Conservation (phyloP, 768 basidiomycete genomes). For the Lentinula boryana region DNA sequence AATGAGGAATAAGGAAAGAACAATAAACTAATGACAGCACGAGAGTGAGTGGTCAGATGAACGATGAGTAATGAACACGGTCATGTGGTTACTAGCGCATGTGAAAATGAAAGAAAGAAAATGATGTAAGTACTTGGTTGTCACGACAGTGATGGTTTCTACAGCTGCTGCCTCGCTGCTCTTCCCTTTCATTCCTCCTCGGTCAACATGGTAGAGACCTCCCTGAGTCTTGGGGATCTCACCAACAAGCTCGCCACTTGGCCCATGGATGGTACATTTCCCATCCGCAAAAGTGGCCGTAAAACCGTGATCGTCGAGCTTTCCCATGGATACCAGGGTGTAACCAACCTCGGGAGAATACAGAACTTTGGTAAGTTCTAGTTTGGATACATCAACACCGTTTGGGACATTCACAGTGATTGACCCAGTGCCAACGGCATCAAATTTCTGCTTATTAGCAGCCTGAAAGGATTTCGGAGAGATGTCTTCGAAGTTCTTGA, state of each 20-base stretch:
- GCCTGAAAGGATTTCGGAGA: neutral
- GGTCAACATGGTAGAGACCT: conserved; percentile 20
- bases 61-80: no score
- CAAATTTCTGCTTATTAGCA: conserved; percentile 17
- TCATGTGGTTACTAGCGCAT: no score
- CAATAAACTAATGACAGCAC: no score
- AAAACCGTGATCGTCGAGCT: conserved; percentile 26
- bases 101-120: no score
- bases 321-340: conserved; percentile 29
- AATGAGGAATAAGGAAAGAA: no score
- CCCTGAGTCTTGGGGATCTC: conserved; percentile 10
- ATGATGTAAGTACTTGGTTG: no score
- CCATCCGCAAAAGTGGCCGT: conserved; percentile 18
- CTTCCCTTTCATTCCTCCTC: conserved; percentile 10
- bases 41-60: no score
- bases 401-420: conserved; percentile 27
- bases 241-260: conserved; percentile 14
- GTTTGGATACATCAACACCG: conserved; percentile 17
- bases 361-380: conserved; percentile 26
- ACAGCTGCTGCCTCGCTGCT: conserved; percentile 5
- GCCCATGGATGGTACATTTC: conserved; percentile 8
- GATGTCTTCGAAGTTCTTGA: conserved; percentile 9
- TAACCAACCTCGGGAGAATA: conserved; percentile 31
- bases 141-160: conserved; percentile 17
- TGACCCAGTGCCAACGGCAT: conserved; percentile 18